Evolutionary conservation across 768 basidiomycete species (phyloP).

Genomic region (Mycena latifolia): DNA sequence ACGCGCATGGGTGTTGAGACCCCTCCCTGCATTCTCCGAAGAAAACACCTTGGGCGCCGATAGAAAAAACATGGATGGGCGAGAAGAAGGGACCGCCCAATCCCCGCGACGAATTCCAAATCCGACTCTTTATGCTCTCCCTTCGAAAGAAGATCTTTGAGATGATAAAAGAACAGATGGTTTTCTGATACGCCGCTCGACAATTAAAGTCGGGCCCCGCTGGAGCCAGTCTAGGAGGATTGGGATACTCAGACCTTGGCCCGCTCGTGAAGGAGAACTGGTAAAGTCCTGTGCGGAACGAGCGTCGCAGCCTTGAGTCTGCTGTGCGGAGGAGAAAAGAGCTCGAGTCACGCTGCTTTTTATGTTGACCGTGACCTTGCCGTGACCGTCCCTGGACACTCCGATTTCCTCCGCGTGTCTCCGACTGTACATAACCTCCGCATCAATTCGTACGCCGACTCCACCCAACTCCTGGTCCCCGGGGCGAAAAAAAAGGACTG

Average conservation of each 20-base stretch:
- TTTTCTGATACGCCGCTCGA: slow-evolving; percentile 81
- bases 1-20: slow-evolving; percentile 7
- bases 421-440: no score
- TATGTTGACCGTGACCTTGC: neutral
- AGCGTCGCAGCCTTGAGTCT: slow-evolving; percentile 75
- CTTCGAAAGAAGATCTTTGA: slow-evolving; percentile 57
- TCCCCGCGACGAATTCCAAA: slow-evolving; percentile 73
- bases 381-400: no score
- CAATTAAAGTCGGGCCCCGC: slow-evolving; percentile 70
- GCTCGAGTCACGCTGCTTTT: slow-evolving; percentile 8
- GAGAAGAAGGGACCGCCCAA: slow-evolving; percentile 50
- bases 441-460: no score
- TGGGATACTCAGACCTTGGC: slow-evolving; percentile 86
- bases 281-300: slow-evolving; percentile 63
- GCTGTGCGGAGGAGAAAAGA: slow-evolving; percentile 18
- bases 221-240: slow-evolving; percentile 73
- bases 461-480: no score
- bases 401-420: no score
- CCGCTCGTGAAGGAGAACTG: slow-evolving; percentile 70
- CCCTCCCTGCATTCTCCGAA: slow-evolving; percentile 34
- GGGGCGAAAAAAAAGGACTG: no score
- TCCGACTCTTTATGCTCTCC: slow-evolving; percentile 51
- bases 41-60: slow-evolving; percentile 36
- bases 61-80: slow-evolving; percentile 36
- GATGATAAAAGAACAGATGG: slow-evolving; percentile 46